Conservation (phyloP, 805 yeast species). For the Saccharomycopsis fermentans region DNA sequence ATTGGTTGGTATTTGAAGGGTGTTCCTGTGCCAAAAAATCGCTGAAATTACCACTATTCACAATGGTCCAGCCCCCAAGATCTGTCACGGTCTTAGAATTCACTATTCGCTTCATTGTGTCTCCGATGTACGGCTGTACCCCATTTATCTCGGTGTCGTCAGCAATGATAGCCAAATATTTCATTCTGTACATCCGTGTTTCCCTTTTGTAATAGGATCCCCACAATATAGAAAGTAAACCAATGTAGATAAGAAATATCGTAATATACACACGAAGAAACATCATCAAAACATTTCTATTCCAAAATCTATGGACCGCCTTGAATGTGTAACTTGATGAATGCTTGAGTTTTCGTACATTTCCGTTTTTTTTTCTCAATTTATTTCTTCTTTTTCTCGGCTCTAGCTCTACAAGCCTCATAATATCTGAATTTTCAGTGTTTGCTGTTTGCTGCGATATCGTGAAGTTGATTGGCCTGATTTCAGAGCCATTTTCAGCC, state of each 20-base stretch:
- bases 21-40: neutral
- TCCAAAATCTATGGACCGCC: slow-evolving; percentile 9
- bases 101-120: neutral
- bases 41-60: slow-evolving; percentile 2
- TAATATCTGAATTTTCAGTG: neutral
- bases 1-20: neutral
- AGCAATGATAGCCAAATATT: slow-evolving; percentile 7
- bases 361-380: neutral
- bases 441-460: neutral
- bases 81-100: neutral
- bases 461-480: neutral
- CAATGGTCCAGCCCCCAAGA: slow-evolving; percentile 10
- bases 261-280: slow-evolving; percentile 7
- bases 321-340: neutral
- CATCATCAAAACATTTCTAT: slow-evolving; percentile 10
- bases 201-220: slow-evolving; percentile 10
- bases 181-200: slow-evolving; percentile 4
- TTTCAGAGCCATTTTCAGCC: neutral
- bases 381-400: neutral
- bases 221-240: slow-evolving; percentile 13
- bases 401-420: neutral
- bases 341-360: neutral
- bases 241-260: slow-evolving; percentile 10
- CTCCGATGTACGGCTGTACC: slow-evolving; percentile 5
- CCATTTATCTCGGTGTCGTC: slow-evolving; percentile 4